These are phyloP conservation scores for Raffaelea albimanens DNA, from an alignment of 2,329 filamentous ascomycete genomes.

Conservation along the genomic window DNA sequence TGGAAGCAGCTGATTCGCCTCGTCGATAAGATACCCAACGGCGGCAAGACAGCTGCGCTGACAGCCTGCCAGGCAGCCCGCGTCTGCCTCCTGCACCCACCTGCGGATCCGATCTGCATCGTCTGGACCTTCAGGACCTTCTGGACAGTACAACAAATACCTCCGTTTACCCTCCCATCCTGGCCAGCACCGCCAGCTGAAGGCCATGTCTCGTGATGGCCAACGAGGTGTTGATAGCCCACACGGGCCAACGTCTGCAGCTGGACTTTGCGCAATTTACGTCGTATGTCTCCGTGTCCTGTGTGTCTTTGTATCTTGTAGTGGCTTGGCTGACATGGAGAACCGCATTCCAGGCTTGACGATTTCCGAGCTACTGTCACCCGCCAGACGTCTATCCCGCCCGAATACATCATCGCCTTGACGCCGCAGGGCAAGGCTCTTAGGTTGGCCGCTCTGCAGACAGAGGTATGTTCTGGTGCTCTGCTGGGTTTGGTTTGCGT, in stretches of 20 bases:
- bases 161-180: background rate
- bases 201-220: slow-evolving; percentile 60
- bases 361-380: slow-evolving; percentile 76
- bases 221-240: slow-evolving; percentile 83
- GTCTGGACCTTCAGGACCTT: no score
- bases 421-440: slow-evolving; percentile 77
- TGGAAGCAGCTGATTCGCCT: no score
- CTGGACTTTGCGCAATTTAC: slow-evolving; percentile 67
- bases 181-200: slow-evolving; percentile 1
- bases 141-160: no score
- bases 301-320: background rate
- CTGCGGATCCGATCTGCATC: no score
- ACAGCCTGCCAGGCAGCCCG: no score
- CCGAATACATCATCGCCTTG: slow-evolving; percentile 76
- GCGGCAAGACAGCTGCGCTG: no score
- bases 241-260: slow-evolving; percentile 78
- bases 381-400: slow-evolving; percentile 61
- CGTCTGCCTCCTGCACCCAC: no score
- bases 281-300: slow-evolving; percentile 45
- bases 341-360: slow-evolving; percentile 54
- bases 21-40: no score
- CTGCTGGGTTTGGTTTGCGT: background rate
- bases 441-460: slow-evolving; percentile 68
- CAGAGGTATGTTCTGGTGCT: slow-evolving; percentile 50
- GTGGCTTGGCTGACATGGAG: background rate